Evolutionary conservation across 2,329 filamentous ascomycete species (phyloP).

Genomic region (Fusarium brevicatenulatum): DNA sequence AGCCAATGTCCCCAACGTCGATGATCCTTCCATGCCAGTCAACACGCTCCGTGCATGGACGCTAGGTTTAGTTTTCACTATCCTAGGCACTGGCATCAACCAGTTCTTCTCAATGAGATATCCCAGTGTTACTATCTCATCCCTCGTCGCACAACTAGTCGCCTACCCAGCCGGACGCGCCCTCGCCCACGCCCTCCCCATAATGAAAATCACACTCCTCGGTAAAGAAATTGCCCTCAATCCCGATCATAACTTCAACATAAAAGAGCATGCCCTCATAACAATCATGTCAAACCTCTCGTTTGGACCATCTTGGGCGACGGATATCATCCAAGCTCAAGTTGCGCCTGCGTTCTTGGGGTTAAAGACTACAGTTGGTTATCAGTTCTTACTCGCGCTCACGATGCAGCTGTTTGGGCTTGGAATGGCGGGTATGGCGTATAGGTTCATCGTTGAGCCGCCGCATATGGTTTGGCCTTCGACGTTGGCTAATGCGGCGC

Average conservation of each 20-base stretch:
- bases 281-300: constrained; percentile 7
- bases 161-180: not conserved
- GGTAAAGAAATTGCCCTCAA: not conserved
- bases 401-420: constrained; percentile 1
- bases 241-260: constrained; percentile 2
- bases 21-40: not conserved
- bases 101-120: constrained; percentile 4
- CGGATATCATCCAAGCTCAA: constrained; percentile 1
- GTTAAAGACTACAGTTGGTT: not conserved
- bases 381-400: not conserved
- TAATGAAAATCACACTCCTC: not conserved
- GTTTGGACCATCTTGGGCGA: not conserved
- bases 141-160: not conserved
- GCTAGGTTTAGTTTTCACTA: not conserved
- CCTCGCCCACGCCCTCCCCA: not conserved
- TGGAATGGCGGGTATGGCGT: constrained; percentile 6
- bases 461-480: constrained; percentile 4
- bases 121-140: not conserved
- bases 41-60: not conserved
- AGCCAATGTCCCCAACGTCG: constrained; percentile 1
- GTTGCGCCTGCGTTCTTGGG: not conserved
- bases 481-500: not conserved
- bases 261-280: not conserved
- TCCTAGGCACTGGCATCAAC: not conserved
- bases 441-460: constrained; percentile 1